phyloP scores from a whole-genome alignment of 257 asterid species.

The Fraxinus excelsior region DNA sequence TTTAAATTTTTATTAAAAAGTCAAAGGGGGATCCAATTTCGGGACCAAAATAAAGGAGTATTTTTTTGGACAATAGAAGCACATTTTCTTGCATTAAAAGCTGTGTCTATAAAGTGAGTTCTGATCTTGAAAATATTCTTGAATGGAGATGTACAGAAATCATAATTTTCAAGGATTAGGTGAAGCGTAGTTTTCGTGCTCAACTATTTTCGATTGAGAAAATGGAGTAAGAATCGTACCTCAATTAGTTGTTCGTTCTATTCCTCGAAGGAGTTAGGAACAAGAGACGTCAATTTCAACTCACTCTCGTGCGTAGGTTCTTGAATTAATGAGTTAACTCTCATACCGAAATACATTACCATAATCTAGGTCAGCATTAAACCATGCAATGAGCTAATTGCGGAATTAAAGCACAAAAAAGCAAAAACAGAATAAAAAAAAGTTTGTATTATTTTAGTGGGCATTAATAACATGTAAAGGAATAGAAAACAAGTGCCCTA shows the following conservation, averaged over 20 bases:
- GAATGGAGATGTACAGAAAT: constrained; percentile 14
- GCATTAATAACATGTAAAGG: not conserved
- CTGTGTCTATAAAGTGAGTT: not conserved
- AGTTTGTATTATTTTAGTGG: not conserved
- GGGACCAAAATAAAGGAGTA: constrained; percentile 1
- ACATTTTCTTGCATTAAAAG: constrained; percentile 7
- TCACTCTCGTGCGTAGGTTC: not conserved
- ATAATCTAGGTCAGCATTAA: constrained; percentile 38
- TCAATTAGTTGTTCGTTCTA: not conserved
- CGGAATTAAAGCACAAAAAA: constrained; percentile 29
- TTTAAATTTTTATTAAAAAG: not conserved
- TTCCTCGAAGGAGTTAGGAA: not conserved
- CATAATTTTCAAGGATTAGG: no score
- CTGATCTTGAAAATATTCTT: not conserved
- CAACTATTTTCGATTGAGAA: not conserved
- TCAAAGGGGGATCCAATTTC: not conserved
- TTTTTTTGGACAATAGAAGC: not conserved
- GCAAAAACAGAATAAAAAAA: not conserved
- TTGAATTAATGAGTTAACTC: not conserved
- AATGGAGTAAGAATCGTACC: not conserved
- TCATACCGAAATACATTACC: not conserved
- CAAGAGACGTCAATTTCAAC: no score
- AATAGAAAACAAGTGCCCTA: not conserved
- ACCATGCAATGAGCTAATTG: constrained; percentile 32
- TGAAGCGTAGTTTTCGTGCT: not conserved